Evolutionary conservation across 805 yeast species (phyloP).

Genomic region (Spathaspora gorwiae): DNA sequence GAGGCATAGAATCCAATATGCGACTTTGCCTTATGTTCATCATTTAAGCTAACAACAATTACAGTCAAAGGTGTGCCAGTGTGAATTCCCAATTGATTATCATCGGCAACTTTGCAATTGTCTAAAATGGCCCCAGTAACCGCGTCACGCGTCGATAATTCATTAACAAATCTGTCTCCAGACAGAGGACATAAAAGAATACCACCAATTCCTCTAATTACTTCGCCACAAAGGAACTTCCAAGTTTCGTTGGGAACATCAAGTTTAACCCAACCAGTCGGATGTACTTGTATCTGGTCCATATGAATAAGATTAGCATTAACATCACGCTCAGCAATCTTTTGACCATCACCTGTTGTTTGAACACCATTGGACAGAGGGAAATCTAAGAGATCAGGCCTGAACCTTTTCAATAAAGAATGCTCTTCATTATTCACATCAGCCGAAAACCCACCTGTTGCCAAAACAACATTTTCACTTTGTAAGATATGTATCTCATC

Average conservation of each 20-base stretch:
- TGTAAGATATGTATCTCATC: conserved; percentile 8
- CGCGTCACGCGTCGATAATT: conserved; percentile 48
- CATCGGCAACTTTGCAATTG: conserved; percentile 15
- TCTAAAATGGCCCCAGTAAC: conserved; percentile 43
- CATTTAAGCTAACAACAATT: conserved; percentile 37
- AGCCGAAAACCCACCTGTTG: conserved; percentile 58
- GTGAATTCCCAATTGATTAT: neutral
- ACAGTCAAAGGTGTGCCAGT: conserved; percentile 13
- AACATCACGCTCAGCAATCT: conserved; percentile 36
- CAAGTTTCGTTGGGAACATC: conserved; percentile 35
- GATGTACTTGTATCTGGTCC: conserved; percentile 59
- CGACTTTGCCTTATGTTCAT: conserved; percentile 40
- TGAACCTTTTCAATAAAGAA: conserved; percentile 32
- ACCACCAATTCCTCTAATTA: conserved; percentile 58
- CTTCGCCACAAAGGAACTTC: conserved; percentile 59
- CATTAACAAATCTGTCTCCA: conserved; percentile 52
- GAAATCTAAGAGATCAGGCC: conserved; percentile 42
- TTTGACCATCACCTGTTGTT: conserved; percentile 58
- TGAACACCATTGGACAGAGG: conserved; percentile 57
- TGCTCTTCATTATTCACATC: conserved; percentile 24
- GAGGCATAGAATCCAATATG: conserved; percentile 49
- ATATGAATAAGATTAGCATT: conserved; percentile 51
- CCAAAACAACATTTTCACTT: conserved; percentile 37
- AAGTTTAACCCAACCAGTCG: conserved; percentile 53
- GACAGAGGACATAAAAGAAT: conserved; percentile 41